Evolutionary conservation across 2,329 filamentous ascomycete species (phyloP).

Genomic region (Penicillium oxalicum): DNA sequence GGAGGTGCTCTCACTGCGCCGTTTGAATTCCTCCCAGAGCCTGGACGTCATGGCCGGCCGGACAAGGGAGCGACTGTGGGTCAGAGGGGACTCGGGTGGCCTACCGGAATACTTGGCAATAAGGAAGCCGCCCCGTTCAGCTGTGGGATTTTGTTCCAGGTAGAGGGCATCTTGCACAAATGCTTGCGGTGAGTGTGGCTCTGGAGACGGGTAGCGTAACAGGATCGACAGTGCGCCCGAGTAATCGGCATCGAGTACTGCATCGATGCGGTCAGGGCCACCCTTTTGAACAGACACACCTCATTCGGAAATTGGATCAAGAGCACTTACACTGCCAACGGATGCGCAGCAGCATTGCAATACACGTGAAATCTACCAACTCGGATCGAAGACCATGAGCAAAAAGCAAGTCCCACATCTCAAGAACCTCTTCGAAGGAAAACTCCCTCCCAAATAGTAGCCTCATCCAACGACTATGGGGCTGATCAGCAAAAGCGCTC

Average conservation of each 20-base stretch:
- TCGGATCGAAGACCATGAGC: constrained; percentile 74
- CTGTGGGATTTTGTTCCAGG: constrained; percentile 40
- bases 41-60: constrained; percentile 20
- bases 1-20: constrained; percentile 26
- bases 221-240: constrained; percentile 75
- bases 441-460: constrained; percentile 92
- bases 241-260: constrained; percentile 82
- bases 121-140: constrained; percentile 39
- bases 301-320: not conserved
- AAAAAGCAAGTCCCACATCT: constrained; percentile 87
- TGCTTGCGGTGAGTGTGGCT: constrained; percentile 62
- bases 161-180: constrained; percentile 79
- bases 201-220: constrained; percentile 71
- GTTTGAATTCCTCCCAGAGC: constrained; percentile 26
- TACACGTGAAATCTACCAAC: constrained; percentile 82
- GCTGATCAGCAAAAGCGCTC: constrained; percentile 7
- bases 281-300: constrained; percentile 2
- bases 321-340: constrained; percentile 70
- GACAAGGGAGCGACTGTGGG: constrained; percentile 16
- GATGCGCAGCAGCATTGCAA: constrained; percentile 87
- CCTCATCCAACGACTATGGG: constrained; percentile 75
- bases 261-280: constrained; percentile 15
- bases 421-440: constrained; percentile 73
- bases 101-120: constrained; percentile 45
- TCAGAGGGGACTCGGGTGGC: constrained; percentile 32